Evolutionary conservation across 2,329 filamentous ascomycete genomes (phyloP), one percentile per base, ranked within the genome.

Genomic region (Hymenoscyphus infarciens): DNA sequence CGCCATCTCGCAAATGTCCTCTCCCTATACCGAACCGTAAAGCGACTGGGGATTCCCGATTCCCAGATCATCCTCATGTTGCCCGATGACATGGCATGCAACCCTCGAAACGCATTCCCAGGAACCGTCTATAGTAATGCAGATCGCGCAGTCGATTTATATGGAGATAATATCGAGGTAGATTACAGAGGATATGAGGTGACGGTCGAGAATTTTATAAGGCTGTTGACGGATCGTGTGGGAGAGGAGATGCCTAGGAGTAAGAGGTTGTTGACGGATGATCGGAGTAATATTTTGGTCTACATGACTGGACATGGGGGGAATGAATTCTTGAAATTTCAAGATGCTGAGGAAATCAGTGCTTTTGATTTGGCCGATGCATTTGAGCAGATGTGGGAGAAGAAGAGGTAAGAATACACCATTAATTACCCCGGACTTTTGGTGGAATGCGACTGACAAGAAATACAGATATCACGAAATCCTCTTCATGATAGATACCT

Each of bases 331-430:
- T 79, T 99, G 63, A 99, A 99, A 76, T 99, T 99, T 73, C 95
- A 99, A 76, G 95, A 99, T 71, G 91, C 92, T 6, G 95, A 99
- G 76, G 95, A 99, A 78, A 98, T 99, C 68, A 93, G 92, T 61
- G 92, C 92, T 0, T 97, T 96, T 75, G 95, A 99, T 78, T 80
- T 99, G 62, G 95, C 96, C 5, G 92, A 99, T 76, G 95, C 95
- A 0, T 98, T 99, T 75, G 92, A 96, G 77, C 94, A 99, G 81
- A 99, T 99, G 95, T 97, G 93, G 91, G 95, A 99, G 83, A 99
- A 99, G 86, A 96, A 96, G 80, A 88, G 95, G 81, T 88, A 76
- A n/a, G 75, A 56, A n/a, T 38, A 27, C 25, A 27, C 45, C 31
- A 19, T 25, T 35, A 27, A n/a, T 7, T 10, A 7, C 27, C 25